Percentiles rank a stretch among this genome's conserved stretches.
These are phyloP conservation scores for Prinsepia uniflora DNA, from an alignment of 306 rosid species.

Conservation along the genomic window DNA sequence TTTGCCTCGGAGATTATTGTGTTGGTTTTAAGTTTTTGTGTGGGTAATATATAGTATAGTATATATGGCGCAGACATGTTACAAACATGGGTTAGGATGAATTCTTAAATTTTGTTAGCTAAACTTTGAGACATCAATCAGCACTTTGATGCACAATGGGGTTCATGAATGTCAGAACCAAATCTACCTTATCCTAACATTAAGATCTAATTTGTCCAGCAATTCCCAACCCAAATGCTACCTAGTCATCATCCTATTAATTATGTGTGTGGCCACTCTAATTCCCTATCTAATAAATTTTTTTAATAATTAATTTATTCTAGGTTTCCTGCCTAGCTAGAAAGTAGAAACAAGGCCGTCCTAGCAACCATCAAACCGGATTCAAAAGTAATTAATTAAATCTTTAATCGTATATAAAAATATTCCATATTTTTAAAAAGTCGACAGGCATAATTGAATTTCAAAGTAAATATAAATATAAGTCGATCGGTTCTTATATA, in stretches of 20 bases:
- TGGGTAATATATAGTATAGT: slow-evolving; percentile 10
- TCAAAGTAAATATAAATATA: too few relatives aligned
- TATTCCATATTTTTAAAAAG: too few relatives aligned
- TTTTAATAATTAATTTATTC: slow-evolving; percentile 5
- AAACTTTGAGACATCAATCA: slow-evolving; percentile 9
- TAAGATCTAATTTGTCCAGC: slow-evolving; percentile 57
- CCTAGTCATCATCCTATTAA: too few relatives aligned
- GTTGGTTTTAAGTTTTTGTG: background rate
- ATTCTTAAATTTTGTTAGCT: slow-evolving; percentile 14
- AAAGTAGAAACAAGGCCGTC: slow-evolving; percentile 37
- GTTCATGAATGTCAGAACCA: slow-evolving; percentile 70
- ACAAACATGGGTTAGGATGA: slow-evolving; percentile 26
- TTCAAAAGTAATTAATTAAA: background rate
- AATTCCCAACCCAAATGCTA: slow-evolving; percentile 40
- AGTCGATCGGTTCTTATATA: too few relatives aligned
- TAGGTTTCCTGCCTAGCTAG: slow-evolving; percentile 60
- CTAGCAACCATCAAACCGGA: slow-evolving; percentile 32
- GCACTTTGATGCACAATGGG: slow-evolving; percentile 31
- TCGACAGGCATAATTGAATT: too few relatives aligned
- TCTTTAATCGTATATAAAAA: too few relatives aligned
- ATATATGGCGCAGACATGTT: slow-evolving; percentile 34
- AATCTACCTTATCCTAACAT: slow-evolving; percentile 55
- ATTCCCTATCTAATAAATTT: background rate
- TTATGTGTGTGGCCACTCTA: slow-evolving; percentile 11
- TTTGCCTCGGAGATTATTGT: slow-evolving; percentile 30